A percentile compares a stretch with the other conserved stretches of the same genome.
These are phyloP conservation scores for Taphrina communis DNA, from an alignment of 1,139 yeast genomes.

Conservation along the genomic window DNA sequence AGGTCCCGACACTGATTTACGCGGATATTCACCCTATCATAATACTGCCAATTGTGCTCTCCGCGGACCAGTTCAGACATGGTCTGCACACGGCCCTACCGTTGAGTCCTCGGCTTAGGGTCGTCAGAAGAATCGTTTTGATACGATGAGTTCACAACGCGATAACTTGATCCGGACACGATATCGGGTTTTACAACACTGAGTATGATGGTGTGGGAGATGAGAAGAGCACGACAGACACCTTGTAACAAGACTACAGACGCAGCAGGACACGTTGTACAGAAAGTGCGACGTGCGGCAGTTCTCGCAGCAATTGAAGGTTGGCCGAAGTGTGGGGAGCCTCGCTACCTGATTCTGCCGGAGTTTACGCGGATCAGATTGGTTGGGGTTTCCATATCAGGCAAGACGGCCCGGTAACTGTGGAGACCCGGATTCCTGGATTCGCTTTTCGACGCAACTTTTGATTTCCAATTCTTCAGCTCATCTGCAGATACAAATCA, in stretches of 20 bases:
- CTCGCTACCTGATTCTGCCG: neutral
- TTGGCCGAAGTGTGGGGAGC: neutral
- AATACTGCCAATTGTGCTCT: slow-evolving; percentile 25
- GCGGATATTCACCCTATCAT: slow-evolving; percentile 5
- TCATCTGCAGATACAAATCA: no score
- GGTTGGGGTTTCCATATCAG: neutral
- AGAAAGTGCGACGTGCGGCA: neutral
- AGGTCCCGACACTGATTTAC: neutral
- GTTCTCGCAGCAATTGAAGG: neutral
- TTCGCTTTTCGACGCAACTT: no score
- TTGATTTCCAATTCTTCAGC: no score
- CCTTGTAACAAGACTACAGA: neutral
- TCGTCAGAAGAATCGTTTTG: no score
- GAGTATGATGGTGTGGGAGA: neutral
- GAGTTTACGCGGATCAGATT: neutral
- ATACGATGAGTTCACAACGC: no score
- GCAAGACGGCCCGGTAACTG: neutral
- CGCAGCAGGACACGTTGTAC: neutral
- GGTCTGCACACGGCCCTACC: neutral
- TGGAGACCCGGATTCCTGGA: slow-evolving; percentile 1
- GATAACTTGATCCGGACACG: no score
- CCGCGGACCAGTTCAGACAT: slow-evolving; percentile 30
- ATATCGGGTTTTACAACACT: no score
- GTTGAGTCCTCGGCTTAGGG: no score
- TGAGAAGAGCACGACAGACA: neutral